Evolutionary conservation across 768 basidiomycete genomes (phyloP), one percentile per base, ranked within the genome.

Genomic region (Mycena galericulata): DNA sequence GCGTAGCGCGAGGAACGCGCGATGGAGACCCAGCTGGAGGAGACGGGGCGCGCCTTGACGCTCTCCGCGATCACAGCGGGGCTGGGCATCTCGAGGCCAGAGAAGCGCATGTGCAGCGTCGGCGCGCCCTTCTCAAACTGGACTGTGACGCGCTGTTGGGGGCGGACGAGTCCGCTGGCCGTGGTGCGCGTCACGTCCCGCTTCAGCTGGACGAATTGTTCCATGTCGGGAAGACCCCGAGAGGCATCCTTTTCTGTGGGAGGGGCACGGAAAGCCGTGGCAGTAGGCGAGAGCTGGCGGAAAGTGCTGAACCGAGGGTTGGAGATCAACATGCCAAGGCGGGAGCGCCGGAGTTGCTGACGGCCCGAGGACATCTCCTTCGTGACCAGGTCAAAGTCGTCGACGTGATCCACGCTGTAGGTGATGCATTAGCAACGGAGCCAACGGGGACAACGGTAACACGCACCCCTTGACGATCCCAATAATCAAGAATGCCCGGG

Each of bases 391-490:
- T 77, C 77, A 72, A 90, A 89, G 73, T 88, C 86, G 72, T 90
- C 88, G 0, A 84, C 71, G 0, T 78, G 74, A 69, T 91, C 90
- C 26, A 89, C 73, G 10, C 90, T 90, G 63, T 20, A 62, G 27
- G 32, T 38, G 29, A 17, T 51, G 30, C 20, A 45, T 36, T 36
- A 36, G 34, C 61, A 43, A 11, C 22, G 61, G 17, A 27, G 34
- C 30, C 2, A 30, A 18, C 8, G 45, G 62, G 20, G 54, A 58
- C 36, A 43, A 56, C 32, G 41, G 15, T 65, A 29, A 0, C 22
- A 78, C 88, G 62, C 67, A 93, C 93, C 93, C 92, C 80, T 90
- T 90, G 30, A 88, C 78, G 24, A 90, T 69, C 20, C 93, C 93
- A 61, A 90, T 84, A 65, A 87, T 84, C 22, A 94, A 74, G 70